Conservation (phyloP, 2,329 filamentous ascomycete genomes). For the Cercospora canescens region DNA sequence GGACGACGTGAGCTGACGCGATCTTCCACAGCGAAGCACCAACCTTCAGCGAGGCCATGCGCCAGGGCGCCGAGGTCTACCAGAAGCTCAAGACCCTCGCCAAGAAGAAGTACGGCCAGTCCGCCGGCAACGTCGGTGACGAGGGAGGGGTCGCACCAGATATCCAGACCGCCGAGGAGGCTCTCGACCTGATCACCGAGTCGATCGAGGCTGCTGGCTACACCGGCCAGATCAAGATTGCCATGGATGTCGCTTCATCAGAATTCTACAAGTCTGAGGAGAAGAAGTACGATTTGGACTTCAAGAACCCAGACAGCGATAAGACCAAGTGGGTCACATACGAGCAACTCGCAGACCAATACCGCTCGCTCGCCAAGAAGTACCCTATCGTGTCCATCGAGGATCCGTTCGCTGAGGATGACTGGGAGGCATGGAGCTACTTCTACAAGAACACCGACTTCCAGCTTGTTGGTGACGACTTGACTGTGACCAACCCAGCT, state of each 20-base stretch:
- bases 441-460: constrained; percentile 99
- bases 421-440: constrained; percentile 99
- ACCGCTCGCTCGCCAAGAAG: constrained; percentile 84
- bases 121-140: constrained; percentile 97
- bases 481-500: constrained; percentile 98
- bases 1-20: constrained; percentile 20
- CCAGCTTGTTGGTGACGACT: constrained; percentile 97
- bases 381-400: constrained; percentile 99
- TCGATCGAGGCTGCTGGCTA: constrained; percentile 95
- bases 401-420: constrained; percentile 98
- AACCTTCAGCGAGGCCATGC: constrained; percentile 92
- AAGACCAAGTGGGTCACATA: constrained; percentile 97
- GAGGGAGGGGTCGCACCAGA: constrained; percentile 99
- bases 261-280: constrained; percentile 96
- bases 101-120: constrained; percentile 99
- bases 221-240: constrained; percentile 94
- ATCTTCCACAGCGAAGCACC: constrained; percentile 56
- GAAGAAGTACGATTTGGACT: constrained; percentile 99
- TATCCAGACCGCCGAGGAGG: constrained; percentile 96
- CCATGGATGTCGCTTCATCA: constrained; percentile 98
- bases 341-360: constrained; percentile 86
- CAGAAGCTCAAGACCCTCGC: constrained; percentile 94
- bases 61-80: constrained; percentile 96
- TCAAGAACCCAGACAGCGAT: constrained; percentile 99
- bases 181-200: constrained; percentile 91